These are phyloP conservation scores for Stephania cephalantha DNA, from an alignment of 164 flowering plant species.

Conservation along the genomic window DNA sequence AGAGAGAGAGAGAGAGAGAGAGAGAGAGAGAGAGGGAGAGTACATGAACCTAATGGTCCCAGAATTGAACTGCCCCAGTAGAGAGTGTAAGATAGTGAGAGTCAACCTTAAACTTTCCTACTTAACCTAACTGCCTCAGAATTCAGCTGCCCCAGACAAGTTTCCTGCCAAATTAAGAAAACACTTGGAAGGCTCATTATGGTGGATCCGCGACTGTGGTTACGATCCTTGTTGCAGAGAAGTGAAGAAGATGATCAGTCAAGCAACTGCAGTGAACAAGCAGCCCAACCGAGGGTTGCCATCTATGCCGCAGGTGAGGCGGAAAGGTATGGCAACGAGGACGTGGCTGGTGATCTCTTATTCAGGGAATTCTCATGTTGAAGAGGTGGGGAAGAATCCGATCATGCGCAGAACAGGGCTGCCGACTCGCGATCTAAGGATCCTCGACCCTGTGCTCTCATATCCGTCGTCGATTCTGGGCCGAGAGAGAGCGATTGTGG, in stretches of 20 bases:
- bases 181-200: too few relatives aligned
- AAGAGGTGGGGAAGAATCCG: slow-evolving; percentile 31
- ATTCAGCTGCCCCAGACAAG: too few relatives aligned
- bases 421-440: slow-evolving; percentile 31
- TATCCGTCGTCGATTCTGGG: slow-evolving; percentile 37
- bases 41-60: too few relatives aligned
- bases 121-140: too few relatives aligned
- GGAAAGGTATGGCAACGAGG: slow-evolving; percentile 26
- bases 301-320: slow-evolving; percentile 7
- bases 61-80: too few relatives aligned
- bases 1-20: too few relatives aligned
- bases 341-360: slow-evolving; percentile 38
- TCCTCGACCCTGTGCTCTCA: slow-evolving; percentile 34
- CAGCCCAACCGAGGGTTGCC: slow-evolving; percentile 5
- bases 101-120: too few relatives aligned
- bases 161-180: too few relatives aligned
- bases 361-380: slow-evolving; percentile 25
- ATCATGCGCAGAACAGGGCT: slow-evolving; percentile 35
- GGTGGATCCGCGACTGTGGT: too few relatives aligned
- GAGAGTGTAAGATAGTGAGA: too few relatives aligned
- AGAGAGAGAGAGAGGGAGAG: too few relatives aligned
- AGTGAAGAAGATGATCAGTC: neutral
- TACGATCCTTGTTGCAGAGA: neutral
- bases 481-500: slow-evolving; percentile 35
- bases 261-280: slow-evolving; percentile 5